Base-by-base conservation (phyloP, 805 yeast genomes). In the Wickerhamiella hasegawae region DNA sequence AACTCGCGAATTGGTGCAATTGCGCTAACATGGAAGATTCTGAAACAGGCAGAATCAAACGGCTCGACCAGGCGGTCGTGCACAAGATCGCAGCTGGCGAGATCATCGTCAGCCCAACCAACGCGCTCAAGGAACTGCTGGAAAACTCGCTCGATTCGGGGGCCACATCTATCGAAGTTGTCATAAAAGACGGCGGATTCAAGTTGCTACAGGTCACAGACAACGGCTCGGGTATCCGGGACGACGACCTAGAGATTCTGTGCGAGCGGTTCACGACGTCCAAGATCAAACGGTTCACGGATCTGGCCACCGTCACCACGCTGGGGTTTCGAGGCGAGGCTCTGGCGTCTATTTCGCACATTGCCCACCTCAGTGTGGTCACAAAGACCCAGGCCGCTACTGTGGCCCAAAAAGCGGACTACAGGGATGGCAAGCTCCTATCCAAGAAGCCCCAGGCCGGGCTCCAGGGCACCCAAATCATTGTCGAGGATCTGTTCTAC, bases 311-410 rank as follows among this genome's bases (percentile, higher is more conserved):
- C 3, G 69, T 90, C 18, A 60, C 68, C 17, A 85, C 97, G 0
- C 83, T 83, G 53, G 98, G 98, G 4, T 90, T 90, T 53, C 65
- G 98, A 37, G 98, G 98, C 12, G 98, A 90, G 55, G 98, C 98
- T 0, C 61, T 90, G 33, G 95, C 97, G 1, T 76, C 90, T 51
- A 85, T 90, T 5, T 83, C 95, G 0, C 95, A 87, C 49, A 76
- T 90, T 16, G 67, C 96, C 0, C 76, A 84, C 39, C 59, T 90
- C 1, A 66, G 82, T 0, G 92, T 90, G 4, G 66, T 75, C 1
- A 81, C 96, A 0, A 84, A 80, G 54, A 71, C 79, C 0, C 48
- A 44, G 5, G 65, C 58, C 1, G 68, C 74, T 1, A 58, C 66
- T 0, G 67, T 82, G 48, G 96, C 94, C 0, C 77, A 78, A 69